Percentiles rank a stretch among this genome's conserved stretches.
Evolutionary conservation across 345 rosid species (phyloP).

Genomic region (Theobroma cacao): DNA sequence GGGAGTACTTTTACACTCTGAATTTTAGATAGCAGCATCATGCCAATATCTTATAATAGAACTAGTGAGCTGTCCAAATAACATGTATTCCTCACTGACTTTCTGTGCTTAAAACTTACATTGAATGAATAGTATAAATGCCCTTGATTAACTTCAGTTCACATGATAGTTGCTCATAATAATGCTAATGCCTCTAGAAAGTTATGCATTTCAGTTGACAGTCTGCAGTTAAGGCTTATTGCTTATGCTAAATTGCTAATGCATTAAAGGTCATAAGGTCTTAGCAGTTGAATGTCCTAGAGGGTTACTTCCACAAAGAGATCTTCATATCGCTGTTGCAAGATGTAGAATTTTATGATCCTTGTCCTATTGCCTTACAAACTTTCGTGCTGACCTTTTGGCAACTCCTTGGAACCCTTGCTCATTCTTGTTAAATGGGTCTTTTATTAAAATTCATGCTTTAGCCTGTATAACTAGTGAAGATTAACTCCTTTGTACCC

Average conservation of each 20-base stretch:
- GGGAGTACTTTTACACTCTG: not conserved
- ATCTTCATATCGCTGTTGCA: not conserved
- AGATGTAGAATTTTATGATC: not conserved
- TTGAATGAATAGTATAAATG: not conserved
- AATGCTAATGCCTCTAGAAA: not conserved
- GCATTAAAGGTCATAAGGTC: not conserved
- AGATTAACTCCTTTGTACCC: not conserved
- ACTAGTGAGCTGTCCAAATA: not conserved
- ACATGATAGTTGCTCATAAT: not conserved
- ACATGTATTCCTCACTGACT: not conserved
- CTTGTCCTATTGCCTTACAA: not conserved
- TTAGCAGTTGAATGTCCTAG: not conserved
- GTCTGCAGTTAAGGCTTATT: not conserved
- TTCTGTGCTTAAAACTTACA: not conserved
- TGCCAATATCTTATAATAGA: not conserved
- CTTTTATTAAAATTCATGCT: not conserved
- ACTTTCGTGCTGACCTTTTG: not conserved
- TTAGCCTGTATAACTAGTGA: not conserved
- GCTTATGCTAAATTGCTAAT: constrained; percentile 2
- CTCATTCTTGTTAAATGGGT: not conserved
- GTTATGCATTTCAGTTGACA: not conserved
- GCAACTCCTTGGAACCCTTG: not conserved
- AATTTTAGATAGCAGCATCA: not conserved
- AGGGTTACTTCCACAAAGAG: not conserved
- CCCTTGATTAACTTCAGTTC: not conserved